Base-by-base conservation (phyloP, 179 eudicot species). In the Spergularia azorica region DNA sequence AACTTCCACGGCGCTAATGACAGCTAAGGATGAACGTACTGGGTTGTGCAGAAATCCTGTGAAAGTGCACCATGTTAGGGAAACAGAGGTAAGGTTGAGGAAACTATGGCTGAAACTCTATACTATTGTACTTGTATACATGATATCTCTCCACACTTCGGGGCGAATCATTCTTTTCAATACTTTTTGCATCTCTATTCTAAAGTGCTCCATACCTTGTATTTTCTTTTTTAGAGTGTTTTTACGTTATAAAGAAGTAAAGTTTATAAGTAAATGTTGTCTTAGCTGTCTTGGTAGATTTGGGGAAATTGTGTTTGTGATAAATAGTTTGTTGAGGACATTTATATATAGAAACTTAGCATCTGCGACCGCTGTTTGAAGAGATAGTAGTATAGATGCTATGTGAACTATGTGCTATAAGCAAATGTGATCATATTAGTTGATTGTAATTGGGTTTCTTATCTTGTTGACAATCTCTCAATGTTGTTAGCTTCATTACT, bases 21-120 rank as follows among this genome's bases (percentile, higher is more conserved):
- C 78, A 70, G 78, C 20, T 67, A 67, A 67, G 63, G 79, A 57
- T 80, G 83, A 72, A 63, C 76, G 75, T 67, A 72, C 66, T 73
- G 76, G 71, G 51, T 82, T 69, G 68, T 71, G 73, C 80, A 74
- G 76, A 72, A 80, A 83, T 77, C 76, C 82, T 9, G 80, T 67
- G 81, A 84, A 83, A 69, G 20, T 69, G 62, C 82, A 17, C 78
- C 70, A 81, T 81, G 79, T 72, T 81, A 74, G 74, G 87, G 79
- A 85, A 50, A 78, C 77, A 80, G 86, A 90, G 93, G 93, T 90
- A 90, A 86, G 41, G 63, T 80, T 85, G 84, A 87, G 86, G 80
- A 77, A 67, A 76, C 77, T 77, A 61, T 77, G 74, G 83, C 70
- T 80, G 61, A 78, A 75, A 69, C 21, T 58, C 39, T 83, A 87